Evolutionary conservation across 192 early-diverging fungal genomes (phyloP).

Genomic region (Dispira simplex): DNA sequence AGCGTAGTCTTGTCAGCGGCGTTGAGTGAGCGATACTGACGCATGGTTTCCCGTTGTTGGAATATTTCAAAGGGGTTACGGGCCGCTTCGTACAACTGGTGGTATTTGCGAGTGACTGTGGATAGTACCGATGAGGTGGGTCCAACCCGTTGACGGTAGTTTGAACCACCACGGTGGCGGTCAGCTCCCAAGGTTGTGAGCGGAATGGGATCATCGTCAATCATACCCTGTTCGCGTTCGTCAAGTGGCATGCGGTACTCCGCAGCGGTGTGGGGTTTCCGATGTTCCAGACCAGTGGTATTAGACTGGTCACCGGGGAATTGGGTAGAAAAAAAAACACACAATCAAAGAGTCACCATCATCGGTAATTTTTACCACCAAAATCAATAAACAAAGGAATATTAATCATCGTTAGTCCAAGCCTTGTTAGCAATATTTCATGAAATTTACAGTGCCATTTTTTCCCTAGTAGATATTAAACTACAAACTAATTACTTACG

Average conservation of each 20-base stretch:
- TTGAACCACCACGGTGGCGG: no score
- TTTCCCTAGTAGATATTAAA: background rate
- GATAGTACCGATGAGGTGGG: conserved; percentile 13
- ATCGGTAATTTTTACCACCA: background rate
- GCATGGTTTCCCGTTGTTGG: conserved; percentile 50
- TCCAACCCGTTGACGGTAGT: no score
- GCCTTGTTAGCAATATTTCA: background rate
- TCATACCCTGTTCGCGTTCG: no score
- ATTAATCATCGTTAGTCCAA: background rate
- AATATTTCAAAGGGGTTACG: conserved; percentile 86
- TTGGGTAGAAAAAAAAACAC: no score
- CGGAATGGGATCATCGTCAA: no score
- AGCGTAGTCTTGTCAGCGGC: conserved; percentile 55
- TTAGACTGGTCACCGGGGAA: no score
- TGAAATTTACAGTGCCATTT: background rate
- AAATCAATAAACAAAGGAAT: background rate
- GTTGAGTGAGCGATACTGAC: conserved; percentile 56
- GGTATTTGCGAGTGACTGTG: conserved; percentile 47
- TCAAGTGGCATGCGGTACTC: no score
- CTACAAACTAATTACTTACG: background rate
- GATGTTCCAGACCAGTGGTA: no score
- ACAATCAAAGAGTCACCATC: background rate
- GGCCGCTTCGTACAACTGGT: conserved; percentile 66
- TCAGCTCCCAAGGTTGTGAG: no score
- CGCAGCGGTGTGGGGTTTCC: no score